These are phyloP conservation scores for Annona cherimola DNA, from an alignment of 164 flowering plant species.

Conservation along the genomic window DNA sequence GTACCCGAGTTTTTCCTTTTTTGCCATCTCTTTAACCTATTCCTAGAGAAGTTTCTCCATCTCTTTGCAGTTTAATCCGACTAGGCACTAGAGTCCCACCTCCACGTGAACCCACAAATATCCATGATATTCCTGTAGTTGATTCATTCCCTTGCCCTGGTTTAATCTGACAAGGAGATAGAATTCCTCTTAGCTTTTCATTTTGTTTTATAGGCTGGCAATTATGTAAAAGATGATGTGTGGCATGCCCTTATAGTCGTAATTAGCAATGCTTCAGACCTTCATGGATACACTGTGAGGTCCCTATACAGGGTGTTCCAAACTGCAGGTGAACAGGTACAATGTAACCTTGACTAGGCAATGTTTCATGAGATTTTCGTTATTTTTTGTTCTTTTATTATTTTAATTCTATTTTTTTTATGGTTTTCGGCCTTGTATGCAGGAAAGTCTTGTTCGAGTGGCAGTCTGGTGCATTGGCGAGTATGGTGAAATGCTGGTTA, in stretches of 20 bases:
- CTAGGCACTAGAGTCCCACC: neutral
- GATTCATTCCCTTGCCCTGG: neutral
- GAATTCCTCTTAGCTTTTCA: slow-evolving; percentile 17
- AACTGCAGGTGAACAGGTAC: slow-evolving; percentile 86
- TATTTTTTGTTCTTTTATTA: neutral
- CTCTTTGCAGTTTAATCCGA: neutral
- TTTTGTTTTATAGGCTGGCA: slow-evolving; percentile 73
- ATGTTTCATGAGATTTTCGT: neutral
- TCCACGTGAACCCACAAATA: too few species aligned
- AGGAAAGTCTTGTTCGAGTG: slow-evolving; percentile 95
- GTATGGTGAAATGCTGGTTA: slow-evolving; percentile 91
- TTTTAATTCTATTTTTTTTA: neutral
- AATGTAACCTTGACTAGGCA: slow-evolving; percentile 1
- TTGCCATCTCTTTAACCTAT: neutral
- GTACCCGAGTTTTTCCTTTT: too few species aligned
- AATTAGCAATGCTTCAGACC: slow-evolving; percentile 87
- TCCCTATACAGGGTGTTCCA: slow-evolving; percentile 79
- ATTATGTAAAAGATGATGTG: slow-evolving; percentile 92
- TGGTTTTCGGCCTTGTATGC: slow-evolving; percentile 8
- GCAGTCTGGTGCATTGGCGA: slow-evolving; percentile 99
- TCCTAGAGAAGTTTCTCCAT: neutral
- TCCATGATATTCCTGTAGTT: neutral
- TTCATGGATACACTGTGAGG: slow-evolving; percentile 91
- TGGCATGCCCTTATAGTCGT: slow-evolving; percentile 97
- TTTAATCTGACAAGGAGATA: neutral